Percentiles rank a stretch among this genome's conserved stretches.
Evolutionary conservation across 495 filamentous ascomycete species (phyloP).

Genomic region (Hyaloscypha bicolor): DNA sequence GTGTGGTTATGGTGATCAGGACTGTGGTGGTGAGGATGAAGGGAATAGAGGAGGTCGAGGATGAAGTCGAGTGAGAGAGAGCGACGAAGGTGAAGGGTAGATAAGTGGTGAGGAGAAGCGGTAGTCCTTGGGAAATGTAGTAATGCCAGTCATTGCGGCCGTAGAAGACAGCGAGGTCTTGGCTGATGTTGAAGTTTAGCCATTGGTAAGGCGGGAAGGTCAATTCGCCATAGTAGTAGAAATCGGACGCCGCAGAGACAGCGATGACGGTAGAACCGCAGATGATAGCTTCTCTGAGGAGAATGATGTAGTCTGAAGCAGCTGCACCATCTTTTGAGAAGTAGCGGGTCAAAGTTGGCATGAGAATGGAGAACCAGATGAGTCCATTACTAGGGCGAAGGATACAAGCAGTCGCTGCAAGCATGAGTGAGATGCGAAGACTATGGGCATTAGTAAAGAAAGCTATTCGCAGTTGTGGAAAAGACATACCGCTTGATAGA

Average conservation of each 20-base stretch:
- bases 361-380: slow-evolving; percentile 70
- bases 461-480: not conserved
- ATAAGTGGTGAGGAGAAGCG: slow-evolving; percentile 81
- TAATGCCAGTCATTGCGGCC: slow-evolving; percentile 92
- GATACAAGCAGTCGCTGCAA: slow-evolving; percentile 83
- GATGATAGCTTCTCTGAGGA: slow-evolving; percentile 62
- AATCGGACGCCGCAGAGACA: slow-evolving; percentile 69
- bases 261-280: slow-evolving; percentile 67
- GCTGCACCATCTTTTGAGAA: slow-evolving; percentile 12
- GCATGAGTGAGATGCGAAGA: slow-evolving; percentile 67
- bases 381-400: slow-evolving; percentile 88
- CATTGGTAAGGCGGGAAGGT: slow-evolving; percentile 88
- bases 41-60: slow-evolving; percentile 36
- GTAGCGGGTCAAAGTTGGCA: slow-evolving; percentile 44
- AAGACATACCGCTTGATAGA: slow-evolving; percentile 22
- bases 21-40: slow-evolving; percentile 64
- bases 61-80: slow-evolving; percentile 52
- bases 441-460: slow-evolving; percentile 34
- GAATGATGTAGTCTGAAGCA: slow-evolving; percentile 46
- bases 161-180: slow-evolving; percentile 88
- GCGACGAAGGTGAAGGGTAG: slow-evolving; percentile 74
- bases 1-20: slow-evolving; percentile 58
- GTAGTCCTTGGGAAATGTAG: slow-evolving; percentile 87
- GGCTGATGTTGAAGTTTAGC: slow-evolving; percentile 88
- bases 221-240: slow-evolving; percentile 83